These are phyloP conservation scores for Phylloporus gajari DNA, from an alignment of 1,284 basidiomycete genomes.

Conservation along the genomic window DNA sequence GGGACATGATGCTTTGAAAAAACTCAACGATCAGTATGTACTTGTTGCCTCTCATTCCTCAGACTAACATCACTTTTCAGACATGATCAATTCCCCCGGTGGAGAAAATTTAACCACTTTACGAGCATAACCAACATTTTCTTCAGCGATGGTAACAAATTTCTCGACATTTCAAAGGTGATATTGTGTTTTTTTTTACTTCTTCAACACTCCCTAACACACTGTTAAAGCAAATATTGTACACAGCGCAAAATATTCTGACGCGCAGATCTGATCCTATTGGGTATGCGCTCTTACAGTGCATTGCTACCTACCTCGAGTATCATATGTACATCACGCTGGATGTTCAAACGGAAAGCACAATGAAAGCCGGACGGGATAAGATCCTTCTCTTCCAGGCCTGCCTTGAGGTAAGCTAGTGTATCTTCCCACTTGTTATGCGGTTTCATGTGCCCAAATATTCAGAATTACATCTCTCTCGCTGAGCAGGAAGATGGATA, in stretches of 20 bases:
- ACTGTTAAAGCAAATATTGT: background rate
- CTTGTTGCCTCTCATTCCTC: background rate
- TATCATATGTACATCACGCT: background rate
- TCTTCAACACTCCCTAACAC: background rate
- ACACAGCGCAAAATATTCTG: background rate
- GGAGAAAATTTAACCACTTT: background rate
- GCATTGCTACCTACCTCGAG: background rate
- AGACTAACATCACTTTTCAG: background rate
- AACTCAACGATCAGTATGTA: background rate
- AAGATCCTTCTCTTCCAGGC: background rate
- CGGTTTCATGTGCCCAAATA: no score
- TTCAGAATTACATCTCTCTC: background rate
- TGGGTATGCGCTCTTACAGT: background rate
- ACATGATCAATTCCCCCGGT: background rate
- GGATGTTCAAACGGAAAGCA: background rate
- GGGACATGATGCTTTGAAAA: background rate
- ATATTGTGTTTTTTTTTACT: background rate
- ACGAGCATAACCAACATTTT: background rate
- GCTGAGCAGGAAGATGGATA: background rate
- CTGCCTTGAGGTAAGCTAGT: background rate
- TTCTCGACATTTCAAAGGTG: background rate
- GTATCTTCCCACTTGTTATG: no score
- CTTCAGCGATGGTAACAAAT: background rate
- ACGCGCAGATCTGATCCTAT: background rate
- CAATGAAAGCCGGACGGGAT: background rate